Evolutionary conservation across 345 rosid species (phyloP), one percentile per base, ranked within the genome.

Genomic region (Arabidopsis arenosa): DNA sequence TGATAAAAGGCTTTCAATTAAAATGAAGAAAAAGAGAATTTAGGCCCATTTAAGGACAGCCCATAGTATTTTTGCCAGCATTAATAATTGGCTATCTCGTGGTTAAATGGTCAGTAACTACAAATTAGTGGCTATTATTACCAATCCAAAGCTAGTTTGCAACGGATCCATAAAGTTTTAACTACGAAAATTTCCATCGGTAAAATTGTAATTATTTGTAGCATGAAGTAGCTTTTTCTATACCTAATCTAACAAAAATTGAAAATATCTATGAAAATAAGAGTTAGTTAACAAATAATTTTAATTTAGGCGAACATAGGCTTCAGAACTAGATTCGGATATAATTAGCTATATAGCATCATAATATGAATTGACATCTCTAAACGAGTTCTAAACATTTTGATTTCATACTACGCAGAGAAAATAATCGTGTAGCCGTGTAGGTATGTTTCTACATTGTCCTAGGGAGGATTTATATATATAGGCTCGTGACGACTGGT

Each of bases 401-500:
- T 23, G 35, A 23, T 61, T 61, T 40, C 66, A 40, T 54, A 40
- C 13, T 13, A 43, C 15, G 15, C n/a, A 13, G 47, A 13, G 45
- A 43, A 43, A 43, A 43, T n/a, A 43, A 44, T 15, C 30, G 52
- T 68, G 30, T 54, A 9, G 37, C 30, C 30, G 52, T 68, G 30
- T 54, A 9, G 37, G 53, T 56, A 55, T 30, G 30, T 55, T 3
- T 56, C 5, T 30, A 32, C 9, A n/a, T 33, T 57, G 62, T n/a
- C 23, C 5, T 68, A 17, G 45, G 67, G 48, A 14, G 1, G 75
- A 4, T 70, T 17, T 71, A 18, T 14, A n/a, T 71, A 18, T 14
- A n/a, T 48, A 14, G 9, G 23, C 75, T 41, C 63, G 64, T 73
- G 57, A 64, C 57, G 77, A 33, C 15, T 6, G 13, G 48, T 63